Evolutionary conservation across 225 moss, liverwort and hornwort genomes (phyloP).

Genomic region (Takakia lepidozioides): DNA sequence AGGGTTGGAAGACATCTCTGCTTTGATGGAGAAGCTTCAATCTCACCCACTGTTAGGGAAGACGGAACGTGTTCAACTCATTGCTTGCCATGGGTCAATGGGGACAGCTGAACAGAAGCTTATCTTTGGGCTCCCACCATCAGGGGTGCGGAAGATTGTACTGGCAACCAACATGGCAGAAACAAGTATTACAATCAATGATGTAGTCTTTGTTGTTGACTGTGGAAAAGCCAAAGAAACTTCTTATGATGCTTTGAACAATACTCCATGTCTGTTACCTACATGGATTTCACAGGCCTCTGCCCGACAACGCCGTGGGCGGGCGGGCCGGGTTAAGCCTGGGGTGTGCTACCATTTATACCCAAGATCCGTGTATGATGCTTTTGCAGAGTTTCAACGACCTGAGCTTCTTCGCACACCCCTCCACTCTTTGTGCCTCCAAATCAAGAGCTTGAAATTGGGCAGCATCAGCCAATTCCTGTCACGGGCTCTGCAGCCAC

Average conservation of each 20-base stretch:
- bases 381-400: conserved; percentile 84
- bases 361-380: conserved; percentile 81
- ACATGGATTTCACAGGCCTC: conserved; percentile 98
- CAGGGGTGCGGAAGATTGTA: conserved; percentile 87
- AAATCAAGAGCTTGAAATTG: conserved; percentile 89
- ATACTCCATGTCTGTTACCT: conserved; percentile 88
- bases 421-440: conserved; percentile 89
- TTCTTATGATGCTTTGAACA: conserved; percentile 97
- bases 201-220: conserved; percentile 92
- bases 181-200: conserved; percentile 96
- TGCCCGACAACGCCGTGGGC: conserved; percentile 86
- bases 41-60: conserved; percentile 65
- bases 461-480: conserved; percentile 82
- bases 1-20: conserved; percentile 90
- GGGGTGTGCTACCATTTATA: conserved; percentile 88
- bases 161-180: conserved; percentile 99
- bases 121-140: conserved; percentile 73
- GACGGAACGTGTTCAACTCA: conserved; percentile 43
- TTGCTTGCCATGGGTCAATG: conserved; percentile 96
- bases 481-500: conserved; percentile 84
- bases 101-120: conserved; percentile 86
- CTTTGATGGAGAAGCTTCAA: conserved; percentile 66
- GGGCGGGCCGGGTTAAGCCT: conserved; percentile 93
- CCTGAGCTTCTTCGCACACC: conserved; percentile 96
- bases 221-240: conserved; percentile 99